A percentile compares a stretch with the other conserved stretches of the same genome.
Evolutionary conservation across 306 rosid species (phyloP).

Genomic region (Glycine latifolia): DNA sequence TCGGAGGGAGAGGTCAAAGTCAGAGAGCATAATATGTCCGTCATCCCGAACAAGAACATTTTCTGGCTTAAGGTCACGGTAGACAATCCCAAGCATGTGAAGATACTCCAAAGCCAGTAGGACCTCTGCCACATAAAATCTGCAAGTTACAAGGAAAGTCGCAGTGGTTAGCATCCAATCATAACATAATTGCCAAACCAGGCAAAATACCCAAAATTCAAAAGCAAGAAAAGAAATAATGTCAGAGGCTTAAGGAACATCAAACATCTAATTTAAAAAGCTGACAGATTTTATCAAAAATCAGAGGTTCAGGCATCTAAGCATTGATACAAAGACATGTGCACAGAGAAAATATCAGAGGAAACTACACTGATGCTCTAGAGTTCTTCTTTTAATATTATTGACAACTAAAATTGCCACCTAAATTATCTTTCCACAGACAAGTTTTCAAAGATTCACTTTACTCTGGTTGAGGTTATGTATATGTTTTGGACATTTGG

Average conservation of each 20-base stretch:
- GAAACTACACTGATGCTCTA: neutral
- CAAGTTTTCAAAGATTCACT: too few relatives aligned
- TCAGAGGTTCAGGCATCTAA: neutral
- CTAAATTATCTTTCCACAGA: too few relatives aligned
- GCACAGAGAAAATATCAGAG: neutral
- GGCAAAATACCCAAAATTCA: neutral
- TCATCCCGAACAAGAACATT: slow-evolving; percentile 95
- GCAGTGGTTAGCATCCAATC: slow-evolving; percentile 23
- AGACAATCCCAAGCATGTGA: slow-evolving; percentile 99
- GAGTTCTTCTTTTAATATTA: too few relatives aligned
- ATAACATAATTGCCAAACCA: slow-evolving; percentile 12
- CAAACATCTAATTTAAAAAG: neutral
- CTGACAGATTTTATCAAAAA: slow-evolving; percentile 19
- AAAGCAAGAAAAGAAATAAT: neutral
- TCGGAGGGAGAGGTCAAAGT: slow-evolving; percentile 94
- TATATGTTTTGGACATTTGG: slow-evolving; percentile 7
- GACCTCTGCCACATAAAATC: slow-evolving; percentile 97
- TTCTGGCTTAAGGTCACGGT: slow-evolving; percentile 99
- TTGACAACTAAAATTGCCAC: too few relatives aligned
- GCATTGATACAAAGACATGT: too few relatives aligned
- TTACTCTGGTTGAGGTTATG: neutral
- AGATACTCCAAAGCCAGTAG: slow-evolving; percentile 89
- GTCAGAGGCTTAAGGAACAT: neutral
- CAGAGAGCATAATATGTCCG: slow-evolving; percentile 98
- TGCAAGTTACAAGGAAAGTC: slow-evolving; percentile 59